Conservation (phyloP, 176 grass and related monocot genomes). For the Aegilops tauschii region DNA sequence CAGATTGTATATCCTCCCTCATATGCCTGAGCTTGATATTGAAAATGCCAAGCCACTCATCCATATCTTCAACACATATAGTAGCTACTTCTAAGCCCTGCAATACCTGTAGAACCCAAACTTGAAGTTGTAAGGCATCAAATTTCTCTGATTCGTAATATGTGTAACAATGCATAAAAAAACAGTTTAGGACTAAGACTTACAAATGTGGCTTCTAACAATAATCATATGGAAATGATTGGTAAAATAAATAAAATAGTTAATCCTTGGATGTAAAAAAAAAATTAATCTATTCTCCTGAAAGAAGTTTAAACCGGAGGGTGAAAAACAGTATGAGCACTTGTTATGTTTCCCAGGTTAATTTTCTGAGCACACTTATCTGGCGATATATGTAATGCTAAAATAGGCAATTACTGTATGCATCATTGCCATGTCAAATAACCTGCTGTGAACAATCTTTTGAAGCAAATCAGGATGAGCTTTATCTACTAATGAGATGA, state of each 20-base stretch:
- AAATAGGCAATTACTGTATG: not conserved
- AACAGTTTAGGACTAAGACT: not conserved
- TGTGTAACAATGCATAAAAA: not conserved
- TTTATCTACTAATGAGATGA: not conserved
- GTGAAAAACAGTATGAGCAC: not conserved
- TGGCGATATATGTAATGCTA: not conserved
- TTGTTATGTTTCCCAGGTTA: not conserved
- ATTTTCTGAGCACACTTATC: not conserved
- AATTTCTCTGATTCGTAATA: not conserved
- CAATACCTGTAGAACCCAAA: slow-evolving; percentile 60
- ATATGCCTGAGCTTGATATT: slow-evolving; percentile 98
- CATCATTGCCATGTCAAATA: not conserved
- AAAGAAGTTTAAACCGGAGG: not conserved
- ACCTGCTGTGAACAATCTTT: not conserved
- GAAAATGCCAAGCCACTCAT: slow-evolving; percentile 97
- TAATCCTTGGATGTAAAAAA: not conserved
- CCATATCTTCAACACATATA: slow-evolving; percentile 91
- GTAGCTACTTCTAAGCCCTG: slow-evolving; percentile 72
- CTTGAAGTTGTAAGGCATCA: not conserved
- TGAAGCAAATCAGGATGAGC: not conserved
- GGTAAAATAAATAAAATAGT: not conserved
- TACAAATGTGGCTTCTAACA: not conserved
- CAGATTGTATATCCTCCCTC: slow-evolving; percentile 98
- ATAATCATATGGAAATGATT: not conserved
- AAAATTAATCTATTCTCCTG: not conserved